Evolutionary conservation across 306 rosid genomes (phyloP).

Genomic region (Cotoneaster glaucophyllus): DNA sequence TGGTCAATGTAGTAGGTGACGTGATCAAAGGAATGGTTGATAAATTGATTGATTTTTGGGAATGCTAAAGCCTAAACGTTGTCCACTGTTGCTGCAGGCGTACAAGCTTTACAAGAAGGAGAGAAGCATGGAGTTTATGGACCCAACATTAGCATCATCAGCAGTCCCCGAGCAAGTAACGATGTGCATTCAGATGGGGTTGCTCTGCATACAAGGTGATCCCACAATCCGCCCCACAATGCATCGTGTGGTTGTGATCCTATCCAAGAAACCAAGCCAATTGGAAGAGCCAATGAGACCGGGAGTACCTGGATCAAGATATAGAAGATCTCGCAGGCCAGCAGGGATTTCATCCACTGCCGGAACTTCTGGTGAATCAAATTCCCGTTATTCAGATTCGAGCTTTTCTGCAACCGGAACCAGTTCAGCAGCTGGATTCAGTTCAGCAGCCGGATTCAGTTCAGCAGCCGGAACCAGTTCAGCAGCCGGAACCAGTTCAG

Average conservation of each 20-base stretch:
- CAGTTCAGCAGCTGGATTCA: slow-evolving; percentile 31
- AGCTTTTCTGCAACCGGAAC: slow-evolving; percentile 36
- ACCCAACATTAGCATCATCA: slow-evolving; percentile 41
- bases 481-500: slow-evolving; percentile 20
- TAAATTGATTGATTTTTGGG: not conserved
- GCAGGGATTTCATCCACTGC: slow-evolving; percentile 37
- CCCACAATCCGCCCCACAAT: slow-evolving; percentile 64
- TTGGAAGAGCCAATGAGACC: slow-evolving; percentile 80
- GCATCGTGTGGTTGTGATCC: slow-evolving; percentile 69
- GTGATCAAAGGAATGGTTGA: not conserved
- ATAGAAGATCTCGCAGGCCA: slow-evolving; percentile 44
- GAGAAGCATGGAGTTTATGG: slow-evolving; percentile 65
- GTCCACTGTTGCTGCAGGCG: slow-evolving; percentile 34
- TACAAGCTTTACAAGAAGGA: slow-evolving; percentile 84
- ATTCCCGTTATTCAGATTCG: slow-evolving; percentile 35
- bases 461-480: slow-evolving; percentile 20
- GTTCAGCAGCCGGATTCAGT: slow-evolving; percentile 1
- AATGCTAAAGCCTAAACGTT: not conserved
- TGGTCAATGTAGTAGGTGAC: slow-evolving; percentile 1
- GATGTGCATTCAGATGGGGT: slow-evolving; percentile 41
- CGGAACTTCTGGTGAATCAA: slow-evolving; percentile 42
- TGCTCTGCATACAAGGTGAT: slow-evolving; percentile 62
- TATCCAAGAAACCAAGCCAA: slow-evolving; percentile 60
- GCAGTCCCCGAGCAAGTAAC: slow-evolving; percentile 52
- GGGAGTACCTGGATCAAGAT: slow-evolving; percentile 58